phyloP scores from a whole-genome alignment of 73 alveolate genomes.

The Paramecium caudatum region DNA sequence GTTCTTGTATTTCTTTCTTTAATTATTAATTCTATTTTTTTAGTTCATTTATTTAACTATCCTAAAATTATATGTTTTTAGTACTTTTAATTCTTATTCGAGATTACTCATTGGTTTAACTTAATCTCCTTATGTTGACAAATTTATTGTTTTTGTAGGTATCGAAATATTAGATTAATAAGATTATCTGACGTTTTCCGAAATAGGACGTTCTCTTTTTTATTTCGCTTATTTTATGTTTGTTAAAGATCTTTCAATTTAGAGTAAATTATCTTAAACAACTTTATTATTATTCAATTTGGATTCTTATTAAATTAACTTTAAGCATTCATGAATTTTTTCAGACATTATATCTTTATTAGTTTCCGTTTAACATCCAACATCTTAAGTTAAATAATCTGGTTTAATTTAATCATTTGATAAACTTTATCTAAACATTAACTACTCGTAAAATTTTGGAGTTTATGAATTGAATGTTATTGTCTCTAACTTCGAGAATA shows the following conservation, averaged over 20 bases:
- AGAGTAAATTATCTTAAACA: neutral
- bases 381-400: neutral
- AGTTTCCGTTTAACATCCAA: neutral
- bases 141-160: neutral
- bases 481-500: too few species aligned
- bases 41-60: neutral
- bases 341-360: neutral
- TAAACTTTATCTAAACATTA: constrained; percentile 1
- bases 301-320: neutral
- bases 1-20: neutral
- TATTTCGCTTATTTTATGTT: neutral
- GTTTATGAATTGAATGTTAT: too few species aligned
- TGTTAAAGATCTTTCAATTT: neutral
- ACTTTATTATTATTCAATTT: neutral
- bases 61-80: neutral
- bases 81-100: constrained; percentile 13
- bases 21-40: neutral
- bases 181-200: constrained; percentile 12
- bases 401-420: constrained; percentile 24
- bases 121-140: neutral
- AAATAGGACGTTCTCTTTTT: neutral
- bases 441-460: neutral
- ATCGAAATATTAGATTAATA: neutral
- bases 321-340: neutral
- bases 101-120: neutral